Percentiles rank a stretch among this genome's conserved stretches.
phyloP scores from a whole-genome alignment of 2,329 filamentous ascomycete genomes.

The Aspergillus spinulosporus region DNA sequence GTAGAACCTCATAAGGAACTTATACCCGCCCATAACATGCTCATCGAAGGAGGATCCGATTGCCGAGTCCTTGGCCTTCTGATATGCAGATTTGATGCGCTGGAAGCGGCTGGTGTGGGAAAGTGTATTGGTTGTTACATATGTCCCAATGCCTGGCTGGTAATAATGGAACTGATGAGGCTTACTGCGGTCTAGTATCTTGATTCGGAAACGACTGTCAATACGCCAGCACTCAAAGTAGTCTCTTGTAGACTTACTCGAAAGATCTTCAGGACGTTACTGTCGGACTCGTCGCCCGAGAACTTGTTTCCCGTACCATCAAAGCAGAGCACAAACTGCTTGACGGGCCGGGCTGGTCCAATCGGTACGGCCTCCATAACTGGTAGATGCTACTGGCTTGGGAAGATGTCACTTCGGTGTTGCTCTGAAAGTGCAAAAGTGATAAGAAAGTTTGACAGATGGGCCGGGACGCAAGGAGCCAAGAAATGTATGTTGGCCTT shows the following conservation, averaged over 20 bases:
- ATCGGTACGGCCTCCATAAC: constrained; percentile 13
- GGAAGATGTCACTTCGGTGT: constrained; percentile 1
- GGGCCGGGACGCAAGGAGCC: constrained; percentile 9
- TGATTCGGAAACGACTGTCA: background rate
- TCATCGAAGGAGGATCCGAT: constrained; percentile 77
- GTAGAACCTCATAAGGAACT: constrained; percentile 75
- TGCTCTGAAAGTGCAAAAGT: background rate
- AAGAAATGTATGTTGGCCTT: constrained; percentile 10
- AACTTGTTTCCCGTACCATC: constrained; percentile 49
- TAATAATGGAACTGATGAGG: constrained; percentile 46
- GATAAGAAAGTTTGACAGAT: constrained; percentile 7
- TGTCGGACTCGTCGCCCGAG: constrained; percentile 26
- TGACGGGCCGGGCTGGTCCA: constrained; percentile 34
- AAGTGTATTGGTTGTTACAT: constrained; percentile 41
- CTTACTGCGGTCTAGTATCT: constrained; percentile 45
- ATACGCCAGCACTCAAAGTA: background rate
- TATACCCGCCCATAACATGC: constrained; percentile 81
- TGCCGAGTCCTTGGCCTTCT: constrained; percentile 63
- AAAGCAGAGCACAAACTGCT: constrained; percentile 45
- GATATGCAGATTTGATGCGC: constrained; percentile 55
- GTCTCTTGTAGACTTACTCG: constrained; percentile 32
- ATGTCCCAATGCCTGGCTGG: constrained; percentile 48
- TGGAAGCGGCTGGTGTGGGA: constrained; percentile 33
- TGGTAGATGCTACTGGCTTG: background rate
- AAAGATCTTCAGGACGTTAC: constrained; percentile 47